phyloP scores from a whole-genome alignment of 371 early-diverging fungal species.

The Mortierella sp. region DNA sequence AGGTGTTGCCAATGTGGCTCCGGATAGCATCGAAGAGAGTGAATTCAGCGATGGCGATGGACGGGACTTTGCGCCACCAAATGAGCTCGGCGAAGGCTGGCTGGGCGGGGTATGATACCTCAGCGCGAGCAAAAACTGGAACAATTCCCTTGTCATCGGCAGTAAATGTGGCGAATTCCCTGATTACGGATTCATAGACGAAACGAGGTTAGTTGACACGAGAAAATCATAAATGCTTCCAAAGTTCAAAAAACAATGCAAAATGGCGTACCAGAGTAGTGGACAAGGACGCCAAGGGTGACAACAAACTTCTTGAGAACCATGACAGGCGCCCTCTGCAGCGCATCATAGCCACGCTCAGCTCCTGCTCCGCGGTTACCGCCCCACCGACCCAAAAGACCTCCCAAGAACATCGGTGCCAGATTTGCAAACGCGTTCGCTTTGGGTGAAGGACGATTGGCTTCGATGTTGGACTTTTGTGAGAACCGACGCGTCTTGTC shows the following conservation, averaged over 20 bases:
- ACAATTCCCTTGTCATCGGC: constrained; percentile 43
- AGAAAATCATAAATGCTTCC: neutral
- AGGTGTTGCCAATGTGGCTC: constrained; percentile 12
- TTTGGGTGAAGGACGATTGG: constrained; percentile 42
- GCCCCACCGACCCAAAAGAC: constrained; percentile 53
- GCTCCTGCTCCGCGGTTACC: constrained; percentile 53
- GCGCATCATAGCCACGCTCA: constrained; percentile 47
- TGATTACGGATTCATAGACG: neutral
- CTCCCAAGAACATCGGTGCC: constrained; percentile 45
- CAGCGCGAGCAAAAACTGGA: constrained; percentile 46
- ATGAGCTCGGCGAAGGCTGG: constrained; percentile 14
- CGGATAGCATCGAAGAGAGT: constrained; percentile 3
- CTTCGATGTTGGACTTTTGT: constrained; percentile 46
- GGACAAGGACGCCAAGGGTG: constrained; percentile 40
- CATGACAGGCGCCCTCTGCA: constrained; percentile 40
- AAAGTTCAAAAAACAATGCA: neutral
- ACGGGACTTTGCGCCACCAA: neutral
- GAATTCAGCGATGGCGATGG: neutral
- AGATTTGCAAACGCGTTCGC: constrained; percentile 49
- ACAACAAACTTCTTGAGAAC: constrained; percentile 43
- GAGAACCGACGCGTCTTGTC: constrained; percentile 42
- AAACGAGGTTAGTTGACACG: neutral
- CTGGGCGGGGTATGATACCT: constrained; percentile 40
- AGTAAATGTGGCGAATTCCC: constrained; percentile 46
- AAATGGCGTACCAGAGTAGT: constrained; percentile 30